Evolutionary conservation across 371 early-diverging fungal genomes (phyloP).

Genomic region (Apophysomyces trapeziformis): DNA sequence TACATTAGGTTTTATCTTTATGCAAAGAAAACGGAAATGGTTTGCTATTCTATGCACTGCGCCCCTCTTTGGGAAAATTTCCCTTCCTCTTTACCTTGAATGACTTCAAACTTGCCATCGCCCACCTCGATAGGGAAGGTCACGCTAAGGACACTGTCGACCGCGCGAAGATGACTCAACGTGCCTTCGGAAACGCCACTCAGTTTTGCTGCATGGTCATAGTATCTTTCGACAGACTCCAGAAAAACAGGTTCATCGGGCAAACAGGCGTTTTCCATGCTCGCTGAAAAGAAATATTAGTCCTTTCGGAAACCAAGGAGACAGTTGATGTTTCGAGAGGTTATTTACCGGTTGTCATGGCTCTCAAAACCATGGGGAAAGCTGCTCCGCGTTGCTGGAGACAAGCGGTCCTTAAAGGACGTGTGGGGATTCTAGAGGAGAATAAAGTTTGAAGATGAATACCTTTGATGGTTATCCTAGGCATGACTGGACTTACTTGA

Average conservation of each 20-base stretch:
- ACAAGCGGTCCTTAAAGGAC: neutral
- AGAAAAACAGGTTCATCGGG: conserved; percentile 79
- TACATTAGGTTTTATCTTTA: too few relatives aligned
- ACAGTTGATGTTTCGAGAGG: neutral
- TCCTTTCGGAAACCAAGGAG: neutral
- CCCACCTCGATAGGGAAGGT: conserved; percentile 87
- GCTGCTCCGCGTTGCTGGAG: conserved; percentile 13
- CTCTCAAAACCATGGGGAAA: conserved; percentile 24
- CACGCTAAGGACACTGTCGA: conserved; percentile 80
- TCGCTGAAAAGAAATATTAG: conserved; percentile 30
- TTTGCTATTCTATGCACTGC: neutral
- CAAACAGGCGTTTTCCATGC: conserved; percentile 69
- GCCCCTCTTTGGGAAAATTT: neutral
- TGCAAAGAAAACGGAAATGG: neutral
- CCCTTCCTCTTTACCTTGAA: conserved; percentile 51
- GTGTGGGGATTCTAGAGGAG: neutral
- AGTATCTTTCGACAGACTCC: conserved; percentile 80
- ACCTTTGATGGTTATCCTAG: too few relatives aligned
- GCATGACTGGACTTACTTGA: neutral
- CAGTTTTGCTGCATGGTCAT: conserved; percentile 76
- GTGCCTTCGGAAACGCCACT: conserved; percentile 69
- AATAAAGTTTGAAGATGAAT: too few relatives aligned
- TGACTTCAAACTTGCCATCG: conserved; percentile 74
- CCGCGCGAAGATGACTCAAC: conserved; percentile 80
- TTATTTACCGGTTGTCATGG: conserved; percentile 33